Evolutionary conservation across 2,329 filamentous ascomycete genomes (phyloP), one percentile per base, ranked within the genome.

Genomic region (Daldinia sp.): DNA sequence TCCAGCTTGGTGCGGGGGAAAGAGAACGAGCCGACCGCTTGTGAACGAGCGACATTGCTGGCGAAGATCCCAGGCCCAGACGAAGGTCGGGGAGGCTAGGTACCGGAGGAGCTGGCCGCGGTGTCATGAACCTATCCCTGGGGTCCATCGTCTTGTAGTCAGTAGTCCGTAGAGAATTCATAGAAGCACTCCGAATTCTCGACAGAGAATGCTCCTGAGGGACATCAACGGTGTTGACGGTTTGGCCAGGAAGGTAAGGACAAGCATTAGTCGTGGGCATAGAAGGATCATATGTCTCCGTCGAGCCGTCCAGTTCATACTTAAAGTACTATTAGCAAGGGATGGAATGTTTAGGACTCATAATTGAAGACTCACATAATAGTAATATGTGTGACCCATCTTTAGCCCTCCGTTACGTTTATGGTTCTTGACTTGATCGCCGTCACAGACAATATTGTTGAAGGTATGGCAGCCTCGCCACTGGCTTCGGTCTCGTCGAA

Each of bases 381-480:
- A 98, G 85, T 94, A 97, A 78, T 97, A 97, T 13, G 90, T 95
- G 63, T 90, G 88, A 43, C 94, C 94, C 91, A 97, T 97, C 77
- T 90, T 95, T 67, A 97, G 83, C 53, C 91, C 94, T 60, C 93
- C 93, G 69, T 86, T 86, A 71, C 92, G 86, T 70, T 86, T 87
- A 30, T 82, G 79, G 21, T 77, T 77, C 52, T 79, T 82, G 69
- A 81, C 77, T 49, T 81, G 75, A 63, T 89, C 83, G 59, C 93
- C 92, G 77, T 96, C 92, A 71, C 89, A 93, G 71, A 92, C 88
- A 73, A 96, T 95, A 76, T 95, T 88, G 66, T 90, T 87, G 78
- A 97, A 97, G 34, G 87, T 87, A 80, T 95, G 91, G 76, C 93
- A 96, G 41, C 93, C 94, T 73, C 89, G 88, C 93, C 93, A 97